Evolutionary conservation across 352 stramenopile genomes (phyloP).

Genomic region (Phytophthora rubi): DNA sequence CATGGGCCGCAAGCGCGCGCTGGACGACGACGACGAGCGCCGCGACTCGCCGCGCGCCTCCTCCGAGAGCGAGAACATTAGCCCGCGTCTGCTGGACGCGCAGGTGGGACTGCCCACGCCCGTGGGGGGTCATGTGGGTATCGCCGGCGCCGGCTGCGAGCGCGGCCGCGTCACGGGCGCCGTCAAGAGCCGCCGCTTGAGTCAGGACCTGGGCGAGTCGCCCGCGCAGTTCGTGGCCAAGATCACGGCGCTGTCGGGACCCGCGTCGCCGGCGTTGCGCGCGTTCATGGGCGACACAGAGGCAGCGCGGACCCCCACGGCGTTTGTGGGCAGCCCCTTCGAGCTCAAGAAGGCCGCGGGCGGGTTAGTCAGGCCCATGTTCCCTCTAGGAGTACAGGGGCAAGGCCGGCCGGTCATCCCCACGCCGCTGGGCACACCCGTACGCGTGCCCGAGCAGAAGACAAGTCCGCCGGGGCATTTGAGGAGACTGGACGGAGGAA

Average conservation of each 20-base stretch:
- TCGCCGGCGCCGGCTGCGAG: conserved; percentile 5
- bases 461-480: conserved; percentile 21
- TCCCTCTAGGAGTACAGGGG: conserved; percentile 11
- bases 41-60: conserved; percentile 9
- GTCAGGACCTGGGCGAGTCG: conserved; percentile 13
- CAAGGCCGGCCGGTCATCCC: conserved; percentile 18
- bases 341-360: conserved; percentile 20
- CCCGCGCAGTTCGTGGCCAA: conserved; percentile 21
- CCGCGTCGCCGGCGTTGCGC: conserved; percentile 14
- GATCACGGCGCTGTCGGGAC: conserved; percentile 5
- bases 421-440: conserved; percentile 8
- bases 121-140: neutral
- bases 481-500: conserved; percentile 21
- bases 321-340: conserved; percentile 23
- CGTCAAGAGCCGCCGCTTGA: conserved; percentile 40
- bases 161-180: conserved; percentile 25
- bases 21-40: conserved; percentile 34
- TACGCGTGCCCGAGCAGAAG: conserved; percentile 16
- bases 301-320: conserved; percentile 12
- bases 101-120: conserved; percentile 18
- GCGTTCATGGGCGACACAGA: conserved; percentile 26
- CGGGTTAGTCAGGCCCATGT: conserved; percentile 14
- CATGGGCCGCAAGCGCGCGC: conserved; percentile 42
- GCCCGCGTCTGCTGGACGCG: conserved; percentile 22
- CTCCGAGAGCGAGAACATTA: conserved; percentile 31